These are phyloP conservation scores for Aegilops sharonensis DNA, from an alignment of 176 grass and related monocot species.

Conservation along the genomic window DNA sequence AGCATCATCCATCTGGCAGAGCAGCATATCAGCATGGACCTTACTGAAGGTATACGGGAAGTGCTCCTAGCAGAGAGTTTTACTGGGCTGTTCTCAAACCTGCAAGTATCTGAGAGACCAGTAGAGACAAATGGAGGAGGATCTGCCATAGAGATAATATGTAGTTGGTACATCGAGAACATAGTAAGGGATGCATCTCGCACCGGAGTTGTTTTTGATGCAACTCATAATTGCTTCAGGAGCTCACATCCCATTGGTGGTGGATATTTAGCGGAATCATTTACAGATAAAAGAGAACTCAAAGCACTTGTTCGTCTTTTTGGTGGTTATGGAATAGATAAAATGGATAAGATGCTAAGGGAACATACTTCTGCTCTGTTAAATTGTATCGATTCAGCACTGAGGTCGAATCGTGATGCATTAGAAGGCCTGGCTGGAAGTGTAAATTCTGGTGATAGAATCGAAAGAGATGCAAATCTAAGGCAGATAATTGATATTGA, in stretches of 20 bases:
- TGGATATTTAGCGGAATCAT: slow-evolving; percentile 74
- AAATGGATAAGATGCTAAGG: slow-evolving; percentile 73
- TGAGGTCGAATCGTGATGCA: slow-evolving; percentile 83
- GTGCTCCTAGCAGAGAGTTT: slow-evolving; percentile 81
- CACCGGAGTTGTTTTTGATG: slow-evolving; percentile 61
- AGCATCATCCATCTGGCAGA: slow-evolving; percentile 91
- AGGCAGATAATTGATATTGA: slow-evolving; percentile 95
- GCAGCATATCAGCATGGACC: slow-evolving; percentile 99
- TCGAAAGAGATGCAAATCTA: slow-evolving; percentile 92
- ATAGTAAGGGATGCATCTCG: slow-evolving; percentile 79
- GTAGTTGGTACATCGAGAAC: slow-evolving; percentile 94
- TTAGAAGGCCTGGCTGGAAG: slow-evolving; percentile 83
- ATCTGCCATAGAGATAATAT: slow-evolving; percentile 73
- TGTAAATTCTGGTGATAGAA: slow-evolving; percentile 80
- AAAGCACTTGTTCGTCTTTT: slow-evolving; percentile 87
- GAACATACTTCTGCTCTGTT: slow-evolving; percentile 91
- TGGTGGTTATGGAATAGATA: slow-evolving; percentile 93
- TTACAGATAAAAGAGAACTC: slow-evolving; percentile 82
- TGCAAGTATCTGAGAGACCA: slow-evolving; percentile 81
- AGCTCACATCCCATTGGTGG: slow-evolving; percentile 70
- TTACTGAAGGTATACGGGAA: slow-evolving; percentile 94
- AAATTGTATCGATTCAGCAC: slow-evolving; percentile 84
- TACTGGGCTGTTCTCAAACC: slow-evolving; percentile 71
- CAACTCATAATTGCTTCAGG: slow-evolving; percentile 67
- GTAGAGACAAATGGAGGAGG: slow-evolving; percentile 66